Conservation (phyloP, 73 alveolate genomes). For the Paraurostyla sp. region DNA sequence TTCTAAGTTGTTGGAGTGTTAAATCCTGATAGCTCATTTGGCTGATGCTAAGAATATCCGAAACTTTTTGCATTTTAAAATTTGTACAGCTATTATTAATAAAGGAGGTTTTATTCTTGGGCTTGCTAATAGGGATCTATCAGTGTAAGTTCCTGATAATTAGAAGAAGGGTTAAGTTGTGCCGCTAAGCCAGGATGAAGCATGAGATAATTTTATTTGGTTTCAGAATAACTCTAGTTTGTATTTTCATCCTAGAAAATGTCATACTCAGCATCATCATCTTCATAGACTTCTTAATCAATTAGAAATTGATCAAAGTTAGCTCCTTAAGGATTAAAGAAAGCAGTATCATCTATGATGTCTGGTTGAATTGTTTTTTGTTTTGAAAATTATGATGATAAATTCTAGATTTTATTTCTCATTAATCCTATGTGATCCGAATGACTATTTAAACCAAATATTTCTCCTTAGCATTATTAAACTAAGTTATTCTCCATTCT, state of each 20-base stretch:
- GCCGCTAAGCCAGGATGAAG: conserved; percentile 26
- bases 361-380: not conserved
- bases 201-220: not conserved
- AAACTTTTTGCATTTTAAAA: not conserved
- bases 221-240: not conserved
- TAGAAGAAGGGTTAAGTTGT: not conserved
- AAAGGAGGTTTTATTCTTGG: not conserved
- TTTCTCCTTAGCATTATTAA: conserved; percentile 6
- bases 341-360: too few species aligned
- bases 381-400: not conserved
- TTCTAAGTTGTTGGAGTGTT: not conserved
- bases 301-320: too few species aligned
- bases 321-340: too few species aligned
- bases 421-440: too few species aligned
- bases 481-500: not conserved
- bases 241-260: not conserved
- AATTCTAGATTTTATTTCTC: not conserved
- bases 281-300: not conserved
- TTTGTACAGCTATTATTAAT: not conserved
- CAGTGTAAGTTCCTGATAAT: not conserved
- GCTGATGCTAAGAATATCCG: not conserved
- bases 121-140: conserved; percentile 11
- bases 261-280: not conserved
- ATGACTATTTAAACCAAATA: conserved; percentile 27
- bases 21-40: not conserved